Base-by-base conservation (phyloP, 345 rosid species). In the Aurinia saxatilis region DNA sequence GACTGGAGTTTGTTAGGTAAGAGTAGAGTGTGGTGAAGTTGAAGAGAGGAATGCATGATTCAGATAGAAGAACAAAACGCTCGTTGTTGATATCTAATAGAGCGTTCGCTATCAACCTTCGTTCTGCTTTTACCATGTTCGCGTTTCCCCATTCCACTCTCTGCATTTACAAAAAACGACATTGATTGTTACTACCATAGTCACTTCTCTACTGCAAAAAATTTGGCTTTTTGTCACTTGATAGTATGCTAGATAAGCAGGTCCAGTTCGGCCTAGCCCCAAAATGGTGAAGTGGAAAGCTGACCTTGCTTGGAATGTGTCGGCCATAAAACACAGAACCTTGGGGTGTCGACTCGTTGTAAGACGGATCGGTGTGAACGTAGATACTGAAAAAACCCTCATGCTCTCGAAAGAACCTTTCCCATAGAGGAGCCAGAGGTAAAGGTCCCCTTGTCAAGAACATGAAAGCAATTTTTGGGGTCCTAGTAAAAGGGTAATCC, bases 101-200 rank as follows among this genome's bases (percentile, higher is more conserved):
- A 2, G 95, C 97, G 61, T 83, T 87, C 21, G 86, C 95, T 65
- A 90, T 69, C 2, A 90, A 78, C 4, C 98, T 81, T 17, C 89
- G 78, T 71, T 91, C 98, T 1, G 96, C 91, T 70, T 91, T 96
- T 0, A 91, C 73, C 96, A 91, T 85, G 48, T 79, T 85, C 9
- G 80, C 84, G 2, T 75, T 46, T 54, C 84, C 98, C 98, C 95
- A 91, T 31, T 45, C 51, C 7, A 80, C 98, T 36, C 70, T 73
- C 98, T 91, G 83, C 73, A 6, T 21, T 66, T 37, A 27, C 31
- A 27, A 27, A n/a, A n/a, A n/a, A n/a, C n/a, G n/a, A n/a, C n/a
- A n/a, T n/a, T n/a, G n/a, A n/a, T n/a, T n/a, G n/a, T n/a, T n/a
- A n/a, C n/a, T n/a, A n/a, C n/a, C n/a, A n/a, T n/a, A n/a, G n/a